Percentiles rank a stretch among this genome's conserved stretches.
Conservation (phyloP, 139 green algal species). For the Chlorella sp. region DNA sequence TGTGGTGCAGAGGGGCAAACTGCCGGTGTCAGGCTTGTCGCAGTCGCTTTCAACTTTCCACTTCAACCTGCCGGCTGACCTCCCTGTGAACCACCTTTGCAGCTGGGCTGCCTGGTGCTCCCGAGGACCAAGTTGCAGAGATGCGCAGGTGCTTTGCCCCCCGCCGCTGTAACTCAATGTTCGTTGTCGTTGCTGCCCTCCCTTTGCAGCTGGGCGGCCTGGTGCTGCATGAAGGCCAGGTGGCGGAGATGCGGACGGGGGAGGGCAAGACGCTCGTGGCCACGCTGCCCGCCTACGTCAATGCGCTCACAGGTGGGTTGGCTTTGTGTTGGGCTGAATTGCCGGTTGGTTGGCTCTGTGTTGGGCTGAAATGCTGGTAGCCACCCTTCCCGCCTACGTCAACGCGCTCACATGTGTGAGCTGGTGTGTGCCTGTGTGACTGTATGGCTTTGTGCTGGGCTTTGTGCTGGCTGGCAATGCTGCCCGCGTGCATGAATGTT, state of each 20-base stretch:
- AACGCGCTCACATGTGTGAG: conserved; percentile 44
- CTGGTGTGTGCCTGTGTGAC: too few species aligned
- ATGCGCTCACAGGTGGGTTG: conserved; percentile 36
- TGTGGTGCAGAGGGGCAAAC: too few species aligned
- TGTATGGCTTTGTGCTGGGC: too few species aligned
- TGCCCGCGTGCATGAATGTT: too few species aligned
- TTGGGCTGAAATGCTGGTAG: conserved; percentile 97
- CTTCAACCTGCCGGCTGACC: background rate
- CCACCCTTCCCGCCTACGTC: conserved; percentile 75
- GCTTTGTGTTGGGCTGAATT: too few species aligned
- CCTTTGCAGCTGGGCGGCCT: conserved; percentile 86
- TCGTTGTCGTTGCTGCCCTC: background rate
- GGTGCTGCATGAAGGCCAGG: conserved; percentile 87
- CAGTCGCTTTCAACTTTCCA: too few species aligned
- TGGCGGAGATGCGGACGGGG: conserved; percentile 95
- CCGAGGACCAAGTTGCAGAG: too few species aligned
- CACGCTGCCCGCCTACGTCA: conserved; percentile 71
- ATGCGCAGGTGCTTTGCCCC: background rate
- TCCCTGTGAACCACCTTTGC: background rate
- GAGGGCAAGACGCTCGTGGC: conserved; percentile 98
- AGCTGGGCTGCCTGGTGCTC: too few species aligned
- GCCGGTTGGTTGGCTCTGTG: too few species aligned
- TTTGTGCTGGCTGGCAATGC: too few species aligned
- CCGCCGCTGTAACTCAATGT: background rate
- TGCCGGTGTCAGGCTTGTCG: too few species aligned